phyloP scores from a whole-genome alignment of 2,329 filamentous ascomycete genomes.

The Emericellopsis cladophorae region DNA sequence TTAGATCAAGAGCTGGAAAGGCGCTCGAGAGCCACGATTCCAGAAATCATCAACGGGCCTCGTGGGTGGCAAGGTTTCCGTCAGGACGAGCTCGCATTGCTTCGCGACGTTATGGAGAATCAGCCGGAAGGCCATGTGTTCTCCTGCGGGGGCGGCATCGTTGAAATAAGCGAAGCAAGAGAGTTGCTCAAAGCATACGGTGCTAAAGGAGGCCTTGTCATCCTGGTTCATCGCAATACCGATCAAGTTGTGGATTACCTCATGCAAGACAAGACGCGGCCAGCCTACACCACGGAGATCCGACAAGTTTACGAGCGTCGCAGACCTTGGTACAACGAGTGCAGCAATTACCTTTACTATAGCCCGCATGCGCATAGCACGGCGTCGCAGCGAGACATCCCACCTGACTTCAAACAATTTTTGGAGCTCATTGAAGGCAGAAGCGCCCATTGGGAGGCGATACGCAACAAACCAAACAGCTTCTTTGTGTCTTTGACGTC shows the following conservation, averaged over 20 bases:
- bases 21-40: conserved; percentile 62
- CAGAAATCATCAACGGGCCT: conserved; percentile 63
- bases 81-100: conserved; percentile 59
- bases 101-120: conserved; percentile 62
- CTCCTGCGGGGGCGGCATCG: conserved; percentile 86
- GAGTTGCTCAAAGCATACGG: conserved; percentile 63
- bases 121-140: conserved; percentile 69
- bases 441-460: conserved; percentile 31
- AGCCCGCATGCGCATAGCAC: conserved; percentile 46
- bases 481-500: conserved; percentile 91
- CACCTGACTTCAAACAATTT: conserved; percentile 22
- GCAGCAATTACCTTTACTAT: conserved; percentile 90
- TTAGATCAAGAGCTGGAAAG: conserved; percentile 79
- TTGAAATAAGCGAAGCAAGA: conserved; percentile 73
- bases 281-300: conserved; percentile 88
- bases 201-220: conserved; percentile 66
- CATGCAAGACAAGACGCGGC: conserved; percentile 75
- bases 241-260: conserved; percentile 82
- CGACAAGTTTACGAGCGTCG: conserved; percentile 80
- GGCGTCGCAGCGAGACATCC: conserved; percentile 9
- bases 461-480: conserved; percentile 50
- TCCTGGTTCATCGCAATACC: conserved; percentile 80
- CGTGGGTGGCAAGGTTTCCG: conserved; percentile 83
- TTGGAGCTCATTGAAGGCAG: conserved; percentile 23
- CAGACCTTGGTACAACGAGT: conserved; percentile 81